These are phyloP conservation scores for Backusella australiensis DNA, from an alignment of 192 early-diverging fungal species.

Conservation along the genomic window DNA sequence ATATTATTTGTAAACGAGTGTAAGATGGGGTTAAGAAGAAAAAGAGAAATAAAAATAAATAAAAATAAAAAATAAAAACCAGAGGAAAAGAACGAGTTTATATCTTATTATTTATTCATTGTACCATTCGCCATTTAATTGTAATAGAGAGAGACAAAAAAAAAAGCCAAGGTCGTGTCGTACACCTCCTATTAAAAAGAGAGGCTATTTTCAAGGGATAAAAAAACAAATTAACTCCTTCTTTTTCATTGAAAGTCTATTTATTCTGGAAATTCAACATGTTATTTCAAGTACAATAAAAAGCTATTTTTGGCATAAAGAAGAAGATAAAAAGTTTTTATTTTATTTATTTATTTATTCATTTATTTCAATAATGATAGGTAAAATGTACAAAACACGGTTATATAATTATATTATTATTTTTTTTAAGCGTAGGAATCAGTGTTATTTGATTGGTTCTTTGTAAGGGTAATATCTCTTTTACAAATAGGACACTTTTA, in stretches of 20 bases:
- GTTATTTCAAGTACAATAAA: background rate
- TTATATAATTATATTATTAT: background rate
- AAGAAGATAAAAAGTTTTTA: background rate
- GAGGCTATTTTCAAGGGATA: background rate
- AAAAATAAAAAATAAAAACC: background rate
- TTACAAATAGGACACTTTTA: conserved; percentile 37
- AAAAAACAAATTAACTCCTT: background rate
- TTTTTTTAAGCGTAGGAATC: background rate
- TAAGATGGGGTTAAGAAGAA: background rate
- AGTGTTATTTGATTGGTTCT: background rate
- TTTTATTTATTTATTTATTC: background rate
- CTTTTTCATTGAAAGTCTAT: background rate
- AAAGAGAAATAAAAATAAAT: background rate
- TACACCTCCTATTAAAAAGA: background rate
- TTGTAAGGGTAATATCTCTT: conserved; percentile 20
- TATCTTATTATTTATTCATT: conserved; percentile 1
- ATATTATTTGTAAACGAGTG: background rate
- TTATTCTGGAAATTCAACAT: background rate
- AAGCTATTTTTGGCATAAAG: background rate
- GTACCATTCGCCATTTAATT: background rate
- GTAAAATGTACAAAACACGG: background rate
- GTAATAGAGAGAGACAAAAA: background rate
- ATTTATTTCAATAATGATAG: background rate
- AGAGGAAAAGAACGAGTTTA: background rate
- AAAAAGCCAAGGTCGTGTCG: background rate